Conservation (phyloP, 1,284 basidiomycete genomes). For the Malassezia yamatoensis region DNA sequence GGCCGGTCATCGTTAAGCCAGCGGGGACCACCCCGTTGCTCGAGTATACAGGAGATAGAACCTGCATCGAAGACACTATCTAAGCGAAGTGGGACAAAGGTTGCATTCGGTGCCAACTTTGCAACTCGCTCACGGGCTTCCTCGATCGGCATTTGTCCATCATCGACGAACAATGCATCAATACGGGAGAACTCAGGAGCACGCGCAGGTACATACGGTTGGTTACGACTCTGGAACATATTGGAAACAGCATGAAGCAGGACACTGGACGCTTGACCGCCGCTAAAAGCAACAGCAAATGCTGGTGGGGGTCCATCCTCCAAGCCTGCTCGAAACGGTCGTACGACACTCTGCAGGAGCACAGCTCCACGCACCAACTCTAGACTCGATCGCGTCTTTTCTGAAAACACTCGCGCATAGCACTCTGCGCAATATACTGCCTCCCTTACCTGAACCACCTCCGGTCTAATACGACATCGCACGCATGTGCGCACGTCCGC, state of each 20-base stretch:
- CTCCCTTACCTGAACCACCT: slow-evolving; percentile 25
- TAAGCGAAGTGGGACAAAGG: slow-evolving; percentile 1
- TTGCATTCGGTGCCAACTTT: slow-evolving; percentile 11
- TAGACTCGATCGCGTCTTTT: slow-evolving; percentile 27
- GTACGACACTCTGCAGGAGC: slow-evolving; percentile 24
- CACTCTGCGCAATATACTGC: slow-evolving; percentile 31
- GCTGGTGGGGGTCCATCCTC: slow-evolving; percentile 5
- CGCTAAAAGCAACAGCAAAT: slow-evolving; percentile 19
- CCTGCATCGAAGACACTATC: background rate
- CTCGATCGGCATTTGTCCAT: slow-evolving; percentile 6
- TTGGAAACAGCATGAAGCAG: slow-evolving; percentile 15
- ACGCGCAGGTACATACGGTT: slow-evolving; percentile 3
- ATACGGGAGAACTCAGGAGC: slow-evolving; percentile 28
- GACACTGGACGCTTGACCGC: slow-evolving; percentile 12
- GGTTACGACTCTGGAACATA: slow-evolving; percentile 1
- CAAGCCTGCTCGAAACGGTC: background rate
- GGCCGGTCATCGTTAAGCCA: background rate
- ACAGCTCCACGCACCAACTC: slow-evolving; percentile 32
- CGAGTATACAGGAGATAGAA: background rate
- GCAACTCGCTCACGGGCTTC: background rate
- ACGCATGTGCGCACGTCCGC: slow-evolving; percentile 18
- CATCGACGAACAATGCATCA: slow-evolving; percentile 35
- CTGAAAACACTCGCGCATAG: slow-evolving; percentile 26
- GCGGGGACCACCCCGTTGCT: background rate
- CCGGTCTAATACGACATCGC: slow-evolving; percentile 23